These are phyloP conservation scores for Phellinidium pouzarii DNA, from an alignment of 1,284 basidiomycete genomes.

Conservation along the genomic window DNA sequence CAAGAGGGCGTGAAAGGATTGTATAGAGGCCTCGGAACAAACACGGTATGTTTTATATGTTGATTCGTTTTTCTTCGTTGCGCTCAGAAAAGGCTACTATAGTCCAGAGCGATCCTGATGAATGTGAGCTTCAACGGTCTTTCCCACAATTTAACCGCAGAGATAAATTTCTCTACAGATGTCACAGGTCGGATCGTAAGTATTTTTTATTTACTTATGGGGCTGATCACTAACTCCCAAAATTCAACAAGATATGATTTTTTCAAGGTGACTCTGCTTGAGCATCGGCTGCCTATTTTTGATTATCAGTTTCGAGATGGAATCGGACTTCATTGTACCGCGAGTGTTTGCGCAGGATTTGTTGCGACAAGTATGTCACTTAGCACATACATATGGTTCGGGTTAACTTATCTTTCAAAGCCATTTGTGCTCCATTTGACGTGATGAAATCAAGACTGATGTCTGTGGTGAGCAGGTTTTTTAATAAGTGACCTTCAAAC, in stretches of 20 bases:
- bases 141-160: background rate
- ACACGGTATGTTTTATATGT: slow-evolving; percentile 45
- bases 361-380: slow-evolving; percentile 70
- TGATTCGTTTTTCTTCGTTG: slow-evolving; percentile 1
- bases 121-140: slow-evolving; percentile 50
- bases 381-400: slow-evolving; percentile 7
- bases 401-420: slow-evolving; percentile 31
- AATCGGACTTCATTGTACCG: slow-evolving; percentile 55
- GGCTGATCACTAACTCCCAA: slow-evolving; percentile 9
- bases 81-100: background rate
- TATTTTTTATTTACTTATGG: slow-evolving; percentile 19
- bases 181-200: slow-evolving; percentile 86
- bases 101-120: slow-evolving; percentile 80
- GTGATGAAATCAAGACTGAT: slow-evolving; percentile 77
- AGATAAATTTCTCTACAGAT: slow-evolving; percentile 34
- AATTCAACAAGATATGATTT: slow-evolving; percentile 66
- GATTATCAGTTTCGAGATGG: slow-evolving; percentile 68
- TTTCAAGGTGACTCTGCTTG: slow-evolving; percentile 69
- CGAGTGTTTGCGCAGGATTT: slow-evolving; percentile 72
- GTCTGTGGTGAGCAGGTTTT: slow-evolving; percentile 47
- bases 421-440: slow-evolving; percentile 85
- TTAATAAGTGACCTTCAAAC: too few species aligned
- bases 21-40: slow-evolving; percentile 73
- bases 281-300: slow-evolving; percentile 45
- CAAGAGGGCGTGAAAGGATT: slow-evolving; percentile 71